Evolutionary conservation across 768 basidiomycete genomes (phyloP).

Genomic region (Collybia mongolica): DNA sequence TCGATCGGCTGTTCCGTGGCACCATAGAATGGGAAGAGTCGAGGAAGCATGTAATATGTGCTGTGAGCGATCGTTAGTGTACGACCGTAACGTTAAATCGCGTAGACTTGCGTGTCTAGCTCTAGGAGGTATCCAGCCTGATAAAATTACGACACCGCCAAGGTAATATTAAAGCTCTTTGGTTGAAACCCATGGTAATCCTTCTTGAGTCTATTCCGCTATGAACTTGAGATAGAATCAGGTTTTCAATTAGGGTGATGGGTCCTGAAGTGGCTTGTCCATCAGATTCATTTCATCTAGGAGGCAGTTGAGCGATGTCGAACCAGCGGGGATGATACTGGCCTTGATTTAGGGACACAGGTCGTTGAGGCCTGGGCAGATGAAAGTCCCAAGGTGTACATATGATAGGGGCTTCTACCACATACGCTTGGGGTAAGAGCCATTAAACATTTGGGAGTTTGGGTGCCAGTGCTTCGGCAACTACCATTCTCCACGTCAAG

Average conservation of each 20-base stretch:
- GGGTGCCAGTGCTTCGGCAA: constrained; percentile 29
- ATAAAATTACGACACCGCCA: constrained; percentile 41
- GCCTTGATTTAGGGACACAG: constrained; percentile 26
- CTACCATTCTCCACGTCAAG: constrained; percentile 32
- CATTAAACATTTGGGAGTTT: constrained; percentile 38
- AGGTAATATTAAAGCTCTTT: constrained; percentile 42
- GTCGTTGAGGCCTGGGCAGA: constrained; percentile 23
- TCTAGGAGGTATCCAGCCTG: constrained; percentile 51
- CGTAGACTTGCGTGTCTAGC: too few relatives aligned
- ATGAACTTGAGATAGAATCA: constrained; percentile 37
- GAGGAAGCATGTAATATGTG: too few relatives aligned
- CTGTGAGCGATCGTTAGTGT: too few relatives aligned
- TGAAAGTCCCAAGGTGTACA: not conserved
- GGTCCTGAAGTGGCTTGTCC: too few relatives aligned
- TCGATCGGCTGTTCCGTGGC: too few relatives aligned
- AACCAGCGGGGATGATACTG: constrained; percentile 39
- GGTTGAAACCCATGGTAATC: constrained; percentile 41
- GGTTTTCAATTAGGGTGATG: too few relatives aligned
- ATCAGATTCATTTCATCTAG: too few relatives aligned
- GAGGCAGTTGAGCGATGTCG: constrained; percentile 35
- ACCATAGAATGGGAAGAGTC: too few relatives aligned
- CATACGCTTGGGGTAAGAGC: constrained; percentile 43
- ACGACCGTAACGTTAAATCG: too few relatives aligned
- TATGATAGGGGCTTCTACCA: constrained; percentile 1
- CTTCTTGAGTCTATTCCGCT: constrained; percentile 30